These are phyloP conservation scores for Dorcoceras hygrometricum DNA, from an alignment of 257 asterid species.

Conservation along the genomic window DNA sequence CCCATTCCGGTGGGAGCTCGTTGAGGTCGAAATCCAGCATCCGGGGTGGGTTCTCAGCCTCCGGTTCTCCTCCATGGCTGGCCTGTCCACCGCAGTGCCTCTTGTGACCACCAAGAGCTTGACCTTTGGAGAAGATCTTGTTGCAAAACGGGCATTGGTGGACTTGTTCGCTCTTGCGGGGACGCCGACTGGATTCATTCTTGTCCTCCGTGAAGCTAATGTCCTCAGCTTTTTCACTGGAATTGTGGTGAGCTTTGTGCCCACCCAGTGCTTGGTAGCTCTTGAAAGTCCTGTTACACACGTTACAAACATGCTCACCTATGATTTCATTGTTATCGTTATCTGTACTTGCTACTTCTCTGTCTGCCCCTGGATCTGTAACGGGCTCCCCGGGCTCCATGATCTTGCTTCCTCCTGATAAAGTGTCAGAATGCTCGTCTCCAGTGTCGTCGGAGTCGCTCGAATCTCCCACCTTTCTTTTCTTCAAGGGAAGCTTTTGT, in stretches of 20 bases:
- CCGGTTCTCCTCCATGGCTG: not conserved
- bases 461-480: not conserved
- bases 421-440: not conserved
- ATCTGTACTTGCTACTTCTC: no score
- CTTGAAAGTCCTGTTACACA: slow-evolving; percentile 1
- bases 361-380: not conserved
- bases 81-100: slow-evolving; percentile 26
- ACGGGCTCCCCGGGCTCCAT: not conserved
- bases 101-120: slow-evolving; percentile 44
- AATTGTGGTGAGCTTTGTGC: slow-evolving; percentile 35
- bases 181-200: not conserved
- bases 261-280: not conserved
- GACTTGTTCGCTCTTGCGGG: not conserved
- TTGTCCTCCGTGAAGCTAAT: not conserved
- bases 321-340: not conserved
- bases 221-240: not conserved
- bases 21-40: slow-evolving; percentile 29
- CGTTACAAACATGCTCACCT: not conserved
- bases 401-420: no score
- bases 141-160: slow-evolving; percentile 29
- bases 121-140: slow-evolving; percentile 33
- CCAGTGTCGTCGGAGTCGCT: not conserved
- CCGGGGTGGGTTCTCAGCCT: not conserved
- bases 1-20: slow-evolving; percentile 32
- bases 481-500: not conserved